A percentile compares a stretch with the other conserved stretches of the same genome.
phyloP scores from a whole-genome alignment of 2,329 filamentous ascomycete genomes.

The Malbranchea cinnamomea region DNA sequence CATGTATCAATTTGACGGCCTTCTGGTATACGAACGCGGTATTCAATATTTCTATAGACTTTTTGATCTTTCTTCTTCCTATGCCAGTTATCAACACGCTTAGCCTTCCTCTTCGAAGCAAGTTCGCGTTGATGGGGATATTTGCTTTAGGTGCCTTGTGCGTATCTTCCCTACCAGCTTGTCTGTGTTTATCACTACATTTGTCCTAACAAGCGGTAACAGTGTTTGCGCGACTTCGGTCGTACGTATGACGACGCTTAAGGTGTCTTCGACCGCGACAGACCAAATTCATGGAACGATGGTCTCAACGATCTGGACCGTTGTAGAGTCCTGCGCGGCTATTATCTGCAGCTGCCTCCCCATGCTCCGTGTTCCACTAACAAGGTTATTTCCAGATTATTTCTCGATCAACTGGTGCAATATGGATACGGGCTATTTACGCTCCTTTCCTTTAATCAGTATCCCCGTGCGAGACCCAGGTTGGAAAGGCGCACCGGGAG shows the following conservation, averaged over 20 bases:
- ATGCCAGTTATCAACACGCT: slow-evolving; percentile 19
- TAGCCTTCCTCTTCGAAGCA: slow-evolving; percentile 25
- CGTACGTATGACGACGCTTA: slow-evolving; percentile 20
- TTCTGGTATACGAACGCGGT: slow-evolving; percentile 37
- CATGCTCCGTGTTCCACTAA: slow-evolving; percentile 18
- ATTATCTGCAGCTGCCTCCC: slow-evolving; percentile 27
- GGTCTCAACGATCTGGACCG: slow-evolving; percentile 21
- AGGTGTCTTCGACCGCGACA: slow-evolving; percentile 12
- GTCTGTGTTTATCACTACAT: background rate
- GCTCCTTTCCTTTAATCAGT: no score
- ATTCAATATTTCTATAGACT: slow-evolving; percentile 21
- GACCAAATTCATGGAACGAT: slow-evolving; percentile 16
- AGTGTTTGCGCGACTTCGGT: slow-evolving; percentile 19
- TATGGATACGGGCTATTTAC: no score
- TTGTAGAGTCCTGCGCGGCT: slow-evolving; percentile 20
- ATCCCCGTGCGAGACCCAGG: no score
- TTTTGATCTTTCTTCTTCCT: slow-evolving; percentile 20
- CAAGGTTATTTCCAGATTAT: slow-evolving; percentile 11
- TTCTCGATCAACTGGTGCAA: no score
- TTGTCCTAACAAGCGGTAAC: slow-evolving; percentile 2
- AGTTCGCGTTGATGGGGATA: slow-evolving; percentile 33
- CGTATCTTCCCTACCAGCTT: slow-evolving; percentile 7
- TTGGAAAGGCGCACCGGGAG: no score
- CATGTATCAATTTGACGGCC: slow-evolving; percentile 32
- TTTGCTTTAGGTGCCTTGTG: slow-evolving; percentile 26